Evolutionary conservation across 257 asterid genomes (phyloP).

Genomic region (Primulina eburnea): DNA sequence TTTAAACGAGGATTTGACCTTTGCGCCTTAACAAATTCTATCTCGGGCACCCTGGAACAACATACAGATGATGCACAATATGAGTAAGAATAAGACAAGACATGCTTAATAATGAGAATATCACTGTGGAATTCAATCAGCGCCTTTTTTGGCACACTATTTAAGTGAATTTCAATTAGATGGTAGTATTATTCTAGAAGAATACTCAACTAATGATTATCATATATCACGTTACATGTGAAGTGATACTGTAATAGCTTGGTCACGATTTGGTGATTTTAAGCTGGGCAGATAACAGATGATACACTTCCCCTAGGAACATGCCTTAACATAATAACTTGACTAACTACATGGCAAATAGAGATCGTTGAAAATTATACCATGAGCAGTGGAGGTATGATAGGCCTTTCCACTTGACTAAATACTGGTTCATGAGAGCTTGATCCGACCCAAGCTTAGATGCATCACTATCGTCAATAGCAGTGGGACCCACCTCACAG

Average conservation of each 20-base stretch:
- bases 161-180: constrained; percentile 15
- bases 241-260: constrained; percentile 15
- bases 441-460: constrained; percentile 70
- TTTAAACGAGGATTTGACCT: constrained; percentile 84
- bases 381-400: constrained; percentile 95
- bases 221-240: not conserved
- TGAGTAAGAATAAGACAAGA: constrained; percentile 20
- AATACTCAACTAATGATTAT: constrained; percentile 9
- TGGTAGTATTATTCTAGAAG: constrained; percentile 12
- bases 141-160: constrained; percentile 21
- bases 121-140: constrained; percentile 14
- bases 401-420: constrained; percentile 91
- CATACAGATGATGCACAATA: constrained; percentile 17
- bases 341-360: constrained; percentile 22
- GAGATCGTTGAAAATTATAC: constrained; percentile 38
- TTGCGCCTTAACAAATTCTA: constrained; percentile 76
- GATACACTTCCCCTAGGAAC: constrained; percentile 9
- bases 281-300: constrained; percentile 24
- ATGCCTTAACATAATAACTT: constrained; percentile 15
- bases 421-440: constrained; percentile 79
- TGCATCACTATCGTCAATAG: constrained; percentile 60
- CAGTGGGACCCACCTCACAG: constrained; percentile 82
- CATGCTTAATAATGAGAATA: constrained; percentile 12
- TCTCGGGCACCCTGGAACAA: constrained; percentile 88
- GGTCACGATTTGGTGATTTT: constrained; percentile 20